Percentiles rank a stretch among this genome's conserved stretches.
Evolutionary conservation across 192 early-diverging fungal genomes (phyloP).

Genomic region (Geranomyces michiganensis): DNA sequence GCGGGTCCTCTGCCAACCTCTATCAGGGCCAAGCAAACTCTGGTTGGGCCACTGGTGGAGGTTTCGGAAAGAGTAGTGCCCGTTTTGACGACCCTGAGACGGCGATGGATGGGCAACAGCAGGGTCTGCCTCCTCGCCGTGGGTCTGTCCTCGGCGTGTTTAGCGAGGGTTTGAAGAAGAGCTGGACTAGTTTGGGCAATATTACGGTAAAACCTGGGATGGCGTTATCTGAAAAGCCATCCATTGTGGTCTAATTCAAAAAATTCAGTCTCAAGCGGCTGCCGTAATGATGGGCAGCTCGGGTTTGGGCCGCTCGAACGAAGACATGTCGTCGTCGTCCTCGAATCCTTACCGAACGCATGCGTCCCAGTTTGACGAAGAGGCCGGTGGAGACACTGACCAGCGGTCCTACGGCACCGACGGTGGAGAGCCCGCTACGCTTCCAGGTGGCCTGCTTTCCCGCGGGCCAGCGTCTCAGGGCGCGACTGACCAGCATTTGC

Average conservation of each 20-base stretch:
- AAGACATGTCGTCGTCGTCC: too few species aligned
- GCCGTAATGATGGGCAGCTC: constrained; percentile 16
- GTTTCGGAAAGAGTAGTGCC: constrained; percentile 10
- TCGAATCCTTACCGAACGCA: neutral
- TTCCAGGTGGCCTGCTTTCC: neutral
- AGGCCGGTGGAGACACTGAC: neutral
- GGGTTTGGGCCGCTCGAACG: neutral
- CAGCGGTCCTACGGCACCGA: neutral
- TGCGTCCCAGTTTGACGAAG: neutral
- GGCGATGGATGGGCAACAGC: constrained; percentile 10
- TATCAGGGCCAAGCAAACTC: neutral
- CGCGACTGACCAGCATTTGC: neutral
- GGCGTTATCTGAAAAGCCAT: neutral
- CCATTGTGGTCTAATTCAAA: neutral
- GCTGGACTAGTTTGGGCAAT: constrained; percentile 29
- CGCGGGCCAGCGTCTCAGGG: neutral
- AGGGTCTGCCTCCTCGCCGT: constrained; percentile 12
- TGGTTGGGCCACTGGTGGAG: constrained; percentile 1
- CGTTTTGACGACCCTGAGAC: constrained; percentile 22
- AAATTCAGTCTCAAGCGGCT: constrained; percentile 23
- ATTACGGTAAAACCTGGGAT: constrained; percentile 5
- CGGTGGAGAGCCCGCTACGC: neutral
- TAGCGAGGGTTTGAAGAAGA: constrained; percentile 26
- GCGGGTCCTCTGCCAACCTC: neutral
- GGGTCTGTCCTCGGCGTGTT: constrained; percentile 21